Percentiles rank a stretch among this genome's conserved stretches.
Evolutionary conservation across 225 moss, liverwort and hornwort genomes (phyloP).

Genomic region (Marchantia polymorpha): DNA sequence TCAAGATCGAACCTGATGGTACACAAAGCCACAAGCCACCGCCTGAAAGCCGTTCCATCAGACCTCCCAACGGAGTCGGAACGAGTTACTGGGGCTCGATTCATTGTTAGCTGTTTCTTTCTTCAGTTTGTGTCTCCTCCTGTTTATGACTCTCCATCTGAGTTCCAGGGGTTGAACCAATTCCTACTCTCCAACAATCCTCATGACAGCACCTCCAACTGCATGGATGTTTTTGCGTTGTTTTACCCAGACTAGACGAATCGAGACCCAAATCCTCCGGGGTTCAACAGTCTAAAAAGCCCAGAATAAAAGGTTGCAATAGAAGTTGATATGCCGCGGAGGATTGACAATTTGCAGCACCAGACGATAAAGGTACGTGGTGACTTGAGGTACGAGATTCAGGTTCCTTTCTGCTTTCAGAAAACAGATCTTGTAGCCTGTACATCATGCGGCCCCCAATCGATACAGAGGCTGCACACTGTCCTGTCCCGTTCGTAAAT

Average conservation of each 20-base stretch:
- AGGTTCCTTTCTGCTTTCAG: neutral
- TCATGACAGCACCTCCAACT: neutral
- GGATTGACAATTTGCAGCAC: neutral
- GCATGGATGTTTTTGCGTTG: neutral
- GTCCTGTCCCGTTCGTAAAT: neutral
- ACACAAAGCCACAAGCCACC: slow-evolving; percentile 93
- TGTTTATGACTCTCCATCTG: slow-evolving; percentile 31
- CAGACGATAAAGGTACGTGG: neutral
- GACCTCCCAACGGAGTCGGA: slow-evolving; percentile 59
- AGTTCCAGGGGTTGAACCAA: neutral
- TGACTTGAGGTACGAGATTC: neutral
- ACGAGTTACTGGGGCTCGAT: slow-evolving; percentile 70
- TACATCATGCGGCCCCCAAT: neutral
- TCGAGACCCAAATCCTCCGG: neutral
- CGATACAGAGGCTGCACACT: neutral
- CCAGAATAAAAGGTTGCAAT: neutral
- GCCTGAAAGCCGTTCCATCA: slow-evolving; percentile 69
- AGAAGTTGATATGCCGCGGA: neutral
- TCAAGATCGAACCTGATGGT: slow-evolving; percentile 98
- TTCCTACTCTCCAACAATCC: neutral
- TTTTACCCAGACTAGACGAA: neutral
- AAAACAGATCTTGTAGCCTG: slow-evolving; percentile 11
- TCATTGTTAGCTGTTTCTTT: slow-evolving; percentile 49
- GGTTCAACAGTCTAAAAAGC: neutral
- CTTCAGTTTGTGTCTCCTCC: slow-evolving; percentile 20